Percentiles rank a stretch among this genome's conserved stretches.
phyloP scores from a whole-genome alignment of 176 grass and related monocot genomes.

The Metroxylon sagu region DNA sequence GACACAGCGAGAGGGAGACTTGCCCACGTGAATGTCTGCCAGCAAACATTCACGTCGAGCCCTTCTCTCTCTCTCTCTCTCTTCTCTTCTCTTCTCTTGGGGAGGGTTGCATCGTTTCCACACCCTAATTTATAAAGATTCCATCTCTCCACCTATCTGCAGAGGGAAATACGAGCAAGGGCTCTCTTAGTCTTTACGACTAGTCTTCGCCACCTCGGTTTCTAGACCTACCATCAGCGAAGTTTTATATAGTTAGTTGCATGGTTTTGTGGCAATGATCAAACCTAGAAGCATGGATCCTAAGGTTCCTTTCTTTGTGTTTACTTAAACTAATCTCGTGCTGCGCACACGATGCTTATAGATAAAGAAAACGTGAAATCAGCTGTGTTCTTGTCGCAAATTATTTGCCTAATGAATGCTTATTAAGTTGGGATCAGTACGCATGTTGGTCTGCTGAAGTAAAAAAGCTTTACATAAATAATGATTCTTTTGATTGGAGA shows the following conservation, averaged over 20 bases:
- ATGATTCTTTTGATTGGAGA: no score
- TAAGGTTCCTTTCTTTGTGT: conserved; percentile 22
- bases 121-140: conserved; percentile 15
- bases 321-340: conserved; percentile 44
- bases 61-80: conserved; percentile 25
- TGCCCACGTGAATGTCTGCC: conserved; percentile 97
- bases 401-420: conserved; percentile 36
- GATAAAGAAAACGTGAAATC: conserved; percentile 42
- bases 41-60: conserved; percentile 98
- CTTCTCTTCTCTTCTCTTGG: conserved; percentile 22
- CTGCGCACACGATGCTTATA: conserved; percentile 42
- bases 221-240: conserved; percentile 17
- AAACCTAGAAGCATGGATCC: conserved; percentile 9
- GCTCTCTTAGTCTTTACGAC: no score
- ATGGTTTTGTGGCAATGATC: conserved; percentile 1
- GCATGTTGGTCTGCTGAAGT: conserved; percentile 16
- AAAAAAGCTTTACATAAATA: not conserved
- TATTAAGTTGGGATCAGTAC: conserved; percentile 22
- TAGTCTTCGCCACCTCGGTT: not conserved
- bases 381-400: conserved; percentile 28
- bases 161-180: no score
- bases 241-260: not conserved
- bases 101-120: conserved; percentile 28
- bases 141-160: conserved; percentile 11
- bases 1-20: conserved; percentile 24